phyloP scores from a whole-genome alignment of 805 yeast species.

The Candida awuae region DNA sequence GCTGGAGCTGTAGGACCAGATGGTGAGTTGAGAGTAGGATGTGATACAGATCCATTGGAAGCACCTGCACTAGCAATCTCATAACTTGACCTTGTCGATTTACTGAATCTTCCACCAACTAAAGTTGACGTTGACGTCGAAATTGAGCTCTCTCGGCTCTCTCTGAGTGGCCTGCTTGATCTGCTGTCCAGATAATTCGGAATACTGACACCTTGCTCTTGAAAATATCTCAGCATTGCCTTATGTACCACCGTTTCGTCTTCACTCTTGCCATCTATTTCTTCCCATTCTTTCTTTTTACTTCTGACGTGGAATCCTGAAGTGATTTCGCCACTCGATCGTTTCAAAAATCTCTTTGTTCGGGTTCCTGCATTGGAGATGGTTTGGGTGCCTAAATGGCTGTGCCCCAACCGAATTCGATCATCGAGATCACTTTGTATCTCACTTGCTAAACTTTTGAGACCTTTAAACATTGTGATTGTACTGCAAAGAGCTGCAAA shows the following conservation, averaged over 20 bases:
- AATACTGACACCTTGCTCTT: constrained; percentile 13
- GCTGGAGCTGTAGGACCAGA: too few relatives aligned
- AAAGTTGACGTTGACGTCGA: too few relatives aligned
- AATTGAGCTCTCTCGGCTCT: too few relatives aligned
- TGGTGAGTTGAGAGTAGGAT: too few relatives aligned
- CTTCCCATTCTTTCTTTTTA: constrained; percentile 11
- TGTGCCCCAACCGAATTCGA: background rate
- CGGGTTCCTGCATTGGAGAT: constrained; percentile 1
- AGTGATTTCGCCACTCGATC: background rate
- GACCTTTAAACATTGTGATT: constrained; percentile 13
- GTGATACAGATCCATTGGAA: too few relatives aligned
- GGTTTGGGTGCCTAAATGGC: constrained; percentile 2
- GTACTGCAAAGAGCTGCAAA: background rate
- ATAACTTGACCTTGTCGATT: too few relatives aligned
- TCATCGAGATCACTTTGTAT: constrained; percentile 2
- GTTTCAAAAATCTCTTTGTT: constrained; percentile 3
- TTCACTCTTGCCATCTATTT: constrained; percentile 29
- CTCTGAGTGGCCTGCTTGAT: too few relatives aligned
- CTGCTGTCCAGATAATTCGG: constrained; percentile 21
- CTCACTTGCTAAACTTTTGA: constrained; percentile 19
- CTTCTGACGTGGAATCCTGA: background rate
- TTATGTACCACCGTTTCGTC: constrained; percentile 28
- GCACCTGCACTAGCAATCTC: too few relatives aligned
- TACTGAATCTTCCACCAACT: too few relatives aligned
- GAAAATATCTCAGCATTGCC: constrained; percentile 25